Base-by-base conservation (phyloP, 2,329 filamentous ascomycete species). In the Beauveria rudraprayagi region DNA sequence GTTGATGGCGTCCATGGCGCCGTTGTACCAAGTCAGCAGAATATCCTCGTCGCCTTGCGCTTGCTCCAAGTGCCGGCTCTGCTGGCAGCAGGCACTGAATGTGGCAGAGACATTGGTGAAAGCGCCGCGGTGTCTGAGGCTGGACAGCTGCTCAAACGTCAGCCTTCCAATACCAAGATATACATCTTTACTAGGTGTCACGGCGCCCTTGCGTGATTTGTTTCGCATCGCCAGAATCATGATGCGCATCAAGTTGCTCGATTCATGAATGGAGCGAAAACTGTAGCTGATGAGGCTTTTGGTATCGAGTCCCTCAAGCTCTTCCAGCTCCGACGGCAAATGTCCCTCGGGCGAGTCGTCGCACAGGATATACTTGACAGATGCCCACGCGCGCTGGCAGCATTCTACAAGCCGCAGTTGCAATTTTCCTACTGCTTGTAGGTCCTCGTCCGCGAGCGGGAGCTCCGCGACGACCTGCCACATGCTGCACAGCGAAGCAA, bases 301-400 rank as follows among this genome's bases (percentile, higher is more conserved):
- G 0, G 91, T 92, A 56, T 89, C 87, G 2, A 91, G 80, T 1
- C 87, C 89, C 5, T 88, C 82, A 17, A 84, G 76, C 40, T 89
- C 87, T 58, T 89, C 84, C n/a, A 91, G 72, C 28, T 93, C 90
- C 56, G 92, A 86, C 0, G 87, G 88, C 3, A 91, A 77, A 71
- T 94, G 87, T 0, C 93, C 93, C 74, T 99, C 94, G 0, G 95
- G 94, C 1, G 94, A 96, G 73, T 97, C 94, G 64, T 96, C 88
- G 69, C 94, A 99, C 1, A 99, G 81, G 4, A 95, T 84, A 57
- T 86, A 82, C 66, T 83, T 84, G 5, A 97, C 91, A 28, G 84
- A 81, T 1, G 75, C 68, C 94, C 94, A 99, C 7, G 96, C 83
- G n/a, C 81, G 79, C 54, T 80, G 75, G 62, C 91, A 89, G 63